Percentiles rank a stretch among this genome's conserved stretches.
These are phyloP conservation scores for Magnolia officinalis DNA, from an alignment of 164 flowering plant species.

Conservation along the genomic window DNA sequence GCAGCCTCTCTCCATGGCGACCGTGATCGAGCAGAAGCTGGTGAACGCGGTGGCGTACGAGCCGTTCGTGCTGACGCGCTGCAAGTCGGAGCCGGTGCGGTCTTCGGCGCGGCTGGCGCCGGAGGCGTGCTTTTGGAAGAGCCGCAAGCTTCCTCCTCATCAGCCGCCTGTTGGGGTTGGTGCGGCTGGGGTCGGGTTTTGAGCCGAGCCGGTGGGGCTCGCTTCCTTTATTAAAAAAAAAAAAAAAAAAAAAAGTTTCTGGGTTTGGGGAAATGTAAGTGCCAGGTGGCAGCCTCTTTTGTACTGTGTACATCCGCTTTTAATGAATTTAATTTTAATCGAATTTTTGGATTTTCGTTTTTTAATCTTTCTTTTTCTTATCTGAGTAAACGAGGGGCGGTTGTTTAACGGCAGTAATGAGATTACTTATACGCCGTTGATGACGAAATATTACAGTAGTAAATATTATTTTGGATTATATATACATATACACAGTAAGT, in stretches of 20 bases:
- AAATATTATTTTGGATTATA: no score
- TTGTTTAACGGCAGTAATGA: no score
- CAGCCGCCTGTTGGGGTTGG: constrained; percentile 52
- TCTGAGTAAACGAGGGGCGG: no score
- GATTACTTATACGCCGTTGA: no score
- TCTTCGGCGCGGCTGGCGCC: constrained; percentile 62
- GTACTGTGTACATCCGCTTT: constrained; percentile 1
- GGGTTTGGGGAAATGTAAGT: not conserved
- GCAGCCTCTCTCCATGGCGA: constrained; percentile 44
- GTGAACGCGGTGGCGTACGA: constrained; percentile 53
- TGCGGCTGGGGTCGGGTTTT: constrained; percentile 76
- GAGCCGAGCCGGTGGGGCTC: not conserved
- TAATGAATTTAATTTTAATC: not conserved
- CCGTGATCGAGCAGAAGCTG: constrained; percentile 64
- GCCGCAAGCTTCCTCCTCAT: constrained; percentile 64
- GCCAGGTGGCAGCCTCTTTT: not conserved
- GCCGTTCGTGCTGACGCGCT: constrained; percentile 78
- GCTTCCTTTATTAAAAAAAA: no score
- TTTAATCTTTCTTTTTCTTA: no score
- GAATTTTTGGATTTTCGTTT: not conserved
- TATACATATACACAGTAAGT: no score
- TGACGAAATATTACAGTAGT: no score
- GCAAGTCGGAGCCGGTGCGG: constrained; percentile 96
- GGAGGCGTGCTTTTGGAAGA: constrained; percentile 80
- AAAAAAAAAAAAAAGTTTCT: not conserved